A percentile compares a stretch with the other conserved stretches of the same genome.
Evolutionary conservation across 352 stramenopile genomes (phyloP).

Genomic region (Stramenopiles sp.): DNA sequence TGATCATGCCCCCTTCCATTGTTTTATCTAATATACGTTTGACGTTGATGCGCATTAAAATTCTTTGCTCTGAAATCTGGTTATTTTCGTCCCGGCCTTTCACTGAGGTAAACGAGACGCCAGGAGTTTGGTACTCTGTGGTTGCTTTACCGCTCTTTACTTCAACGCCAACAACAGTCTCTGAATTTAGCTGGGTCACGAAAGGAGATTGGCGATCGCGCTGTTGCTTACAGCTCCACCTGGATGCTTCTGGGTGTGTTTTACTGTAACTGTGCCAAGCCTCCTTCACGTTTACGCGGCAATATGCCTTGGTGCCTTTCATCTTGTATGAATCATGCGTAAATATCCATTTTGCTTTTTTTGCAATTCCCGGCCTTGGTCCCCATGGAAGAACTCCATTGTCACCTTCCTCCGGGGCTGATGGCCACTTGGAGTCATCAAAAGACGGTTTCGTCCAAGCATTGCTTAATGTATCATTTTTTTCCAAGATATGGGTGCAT

Average conservation of each 20-base stretch:
- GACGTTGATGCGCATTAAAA: background rate
- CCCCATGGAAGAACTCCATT: conserved; percentile 1
- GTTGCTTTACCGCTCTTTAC: background rate
- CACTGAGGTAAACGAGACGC: background rate
- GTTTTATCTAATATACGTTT: background rate
- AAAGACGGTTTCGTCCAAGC: background rate
- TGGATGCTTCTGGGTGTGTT: background rate
- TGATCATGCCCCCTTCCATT: background rate
- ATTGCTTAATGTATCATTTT: background rate
- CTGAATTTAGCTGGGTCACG: background rate
- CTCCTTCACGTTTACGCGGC: background rate
- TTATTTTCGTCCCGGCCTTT: background rate
- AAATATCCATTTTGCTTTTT: conserved; percentile 10
- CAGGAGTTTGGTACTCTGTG: background rate
- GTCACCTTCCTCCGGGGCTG: background rate
- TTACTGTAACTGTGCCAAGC: background rate
- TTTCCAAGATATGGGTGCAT: background rate
- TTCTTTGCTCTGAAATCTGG: background rate
- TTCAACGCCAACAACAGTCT: background rate
- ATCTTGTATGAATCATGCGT: conserved; percentile 6
- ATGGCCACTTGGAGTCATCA: background rate
- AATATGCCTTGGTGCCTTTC: background rate
- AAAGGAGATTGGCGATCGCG: background rate
- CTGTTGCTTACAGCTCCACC: background rate
- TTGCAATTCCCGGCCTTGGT: background rate